A percentile compares a stretch with the other conserved stretches of the same genome.
These are phyloP conservation scores for Podaxis carcinomalis DNA, from an alignment of 768 basidiomycete genomes.

Conservation along the genomic window DNA sequence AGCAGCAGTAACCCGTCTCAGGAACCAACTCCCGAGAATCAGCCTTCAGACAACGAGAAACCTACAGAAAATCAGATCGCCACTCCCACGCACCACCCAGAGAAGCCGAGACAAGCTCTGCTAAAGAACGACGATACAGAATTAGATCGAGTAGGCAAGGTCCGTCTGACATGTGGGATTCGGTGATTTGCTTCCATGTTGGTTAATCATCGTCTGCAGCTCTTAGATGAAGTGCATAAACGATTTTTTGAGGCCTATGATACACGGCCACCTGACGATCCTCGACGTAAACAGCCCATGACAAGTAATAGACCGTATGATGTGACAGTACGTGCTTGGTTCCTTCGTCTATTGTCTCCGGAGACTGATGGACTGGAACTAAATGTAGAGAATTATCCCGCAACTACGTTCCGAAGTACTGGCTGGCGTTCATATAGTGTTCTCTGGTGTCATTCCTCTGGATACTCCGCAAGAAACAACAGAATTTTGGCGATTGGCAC, in stretches of 20 bases:
- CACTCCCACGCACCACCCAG: constrained; percentile 26
- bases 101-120: constrained; percentile 65
- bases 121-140: constrained; percentile 87
- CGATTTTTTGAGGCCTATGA: constrained; percentile 75
- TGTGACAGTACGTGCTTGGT: constrained; percentile 61
- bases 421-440: constrained; percentile 77
- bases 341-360: constrained; percentile 1
- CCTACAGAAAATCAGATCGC: constrained; percentile 16
- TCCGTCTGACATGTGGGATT: constrained; percentile 22
- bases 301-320: constrained; percentile 44
- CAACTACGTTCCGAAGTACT: constrained; percentile 71
- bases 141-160: constrained; percentile 71
- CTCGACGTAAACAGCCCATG: constrained; percentile 22
- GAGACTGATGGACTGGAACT: not conserved
- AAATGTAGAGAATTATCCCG: constrained; percentile 78
- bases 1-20: not conserved
- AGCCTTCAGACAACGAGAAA: constrained; percentile 10
- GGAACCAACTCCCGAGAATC: not conserved
- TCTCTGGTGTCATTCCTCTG: constrained; percentile 95
- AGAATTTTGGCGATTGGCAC: constrained; percentile 83
- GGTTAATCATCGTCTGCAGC: constrained; percentile 35
- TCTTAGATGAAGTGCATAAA: constrained; percentile 76
- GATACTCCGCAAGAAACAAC: constrained; percentile 73
- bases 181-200: constrained; percentile 3
- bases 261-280: constrained; percentile 25